Evolutionary conservation across 352 stramenopile species (phyloP).

Genomic region (Pythium monospermum): DNA sequence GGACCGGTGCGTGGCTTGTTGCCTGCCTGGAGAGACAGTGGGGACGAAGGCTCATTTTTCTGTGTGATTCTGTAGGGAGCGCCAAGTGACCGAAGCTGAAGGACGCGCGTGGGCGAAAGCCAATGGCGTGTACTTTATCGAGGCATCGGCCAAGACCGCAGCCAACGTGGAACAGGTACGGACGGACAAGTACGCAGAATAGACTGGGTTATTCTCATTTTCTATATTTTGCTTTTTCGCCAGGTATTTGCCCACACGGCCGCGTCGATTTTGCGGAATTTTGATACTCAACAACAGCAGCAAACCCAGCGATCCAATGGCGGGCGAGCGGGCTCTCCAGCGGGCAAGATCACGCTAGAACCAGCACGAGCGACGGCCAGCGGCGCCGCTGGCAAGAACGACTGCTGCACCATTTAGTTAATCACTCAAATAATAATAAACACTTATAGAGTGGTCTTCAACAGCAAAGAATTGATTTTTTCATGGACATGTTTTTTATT

Average conservation of each 20-base stretch:
- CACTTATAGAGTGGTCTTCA: too few species aligned
- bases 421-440: background rate
- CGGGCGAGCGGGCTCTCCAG: constrained; percentile 14
- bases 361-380: background rate
- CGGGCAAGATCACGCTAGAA: constrained; percentile 2
- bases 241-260: constrained; percentile 70
- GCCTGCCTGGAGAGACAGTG: too few species aligned
- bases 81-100: constrained; percentile 66
- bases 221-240: background rate
- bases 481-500: too few species aligned
- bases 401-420: constrained; percentile 6
- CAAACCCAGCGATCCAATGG: constrained; percentile 25
- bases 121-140: constrained; percentile 77
- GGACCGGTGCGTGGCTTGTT: constrained; percentile 19
- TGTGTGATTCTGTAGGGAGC: constrained; percentile 28
- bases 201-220: background rate
- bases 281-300: constrained; percentile 68
- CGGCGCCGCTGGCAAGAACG: constrained; percentile 1
- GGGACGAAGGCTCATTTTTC: too few species aligned
- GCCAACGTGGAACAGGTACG: constrained; percentile 74
- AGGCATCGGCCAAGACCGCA: constrained; percentile 79
- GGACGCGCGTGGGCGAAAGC: constrained; percentile 52
- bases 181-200: background rate
- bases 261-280: constrained; percentile 67
- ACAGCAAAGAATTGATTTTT: background rate